Base-by-base conservation (phyloP, 2,329 filamentous ascomycete genomes). In the Hirsutella rhossiliensis region DNA sequence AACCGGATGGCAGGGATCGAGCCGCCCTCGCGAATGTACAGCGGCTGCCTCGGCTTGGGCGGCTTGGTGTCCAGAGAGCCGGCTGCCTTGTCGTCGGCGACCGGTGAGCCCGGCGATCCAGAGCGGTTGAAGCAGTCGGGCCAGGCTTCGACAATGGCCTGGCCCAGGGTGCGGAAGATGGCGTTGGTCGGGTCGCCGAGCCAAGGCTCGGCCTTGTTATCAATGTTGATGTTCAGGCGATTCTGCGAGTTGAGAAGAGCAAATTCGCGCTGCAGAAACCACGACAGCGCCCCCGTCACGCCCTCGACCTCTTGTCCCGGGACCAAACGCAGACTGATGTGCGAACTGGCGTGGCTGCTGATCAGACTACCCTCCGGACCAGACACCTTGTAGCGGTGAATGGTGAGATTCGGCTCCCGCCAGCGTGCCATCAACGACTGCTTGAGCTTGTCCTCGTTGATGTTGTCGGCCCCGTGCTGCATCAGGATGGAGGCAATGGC, bases 171-270 rank as follows among this genome's bases (percentile, higher is more conserved):
- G 49, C 82, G 78, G 63, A 96, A 98, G 46, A 97, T 89, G 51
- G 88, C 80, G 52, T 94, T 96, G 41, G 80, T 80, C 4, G 87
- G 88, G 54, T 96, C 87, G 13, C 92, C 90, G 0, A 98, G 77
- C 92, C 92, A 98, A 0, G 92, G 88, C 58, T 98, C 92, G 0
- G 92, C 90, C 63, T 86, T 83, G 58, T 96, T 92, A 51, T 95
- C 88, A 51, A 98, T 89, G 28, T 80, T 82, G 34, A 98, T 77
- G 2, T 73, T 82, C 31, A 98, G 71, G 6, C 72, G 75, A 56
- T 98, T 98, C 48, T 85, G 82, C 1, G 87, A 90, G 28, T 82
- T 80, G 2, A 97, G 78, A 15, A 73, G 64, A 1, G 69, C 71
- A 56, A 96, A 98, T 51, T 88, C 76, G 12, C 74, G 67, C 40